Conservation (phyloP, 106 monocot species). For the Amphibolis antarctica region DNA sequence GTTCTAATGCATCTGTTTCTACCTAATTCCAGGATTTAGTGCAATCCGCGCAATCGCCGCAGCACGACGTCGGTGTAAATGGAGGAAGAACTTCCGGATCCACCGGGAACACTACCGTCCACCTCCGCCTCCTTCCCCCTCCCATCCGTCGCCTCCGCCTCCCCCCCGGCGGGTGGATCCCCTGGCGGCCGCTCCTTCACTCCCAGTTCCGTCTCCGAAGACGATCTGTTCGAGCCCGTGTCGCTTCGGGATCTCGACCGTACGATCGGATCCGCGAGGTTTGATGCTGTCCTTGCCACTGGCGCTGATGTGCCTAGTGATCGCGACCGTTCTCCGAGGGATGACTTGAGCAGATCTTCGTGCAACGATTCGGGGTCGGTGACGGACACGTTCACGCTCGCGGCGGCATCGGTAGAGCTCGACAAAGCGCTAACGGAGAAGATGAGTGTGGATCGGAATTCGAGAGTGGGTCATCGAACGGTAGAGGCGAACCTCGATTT, state of each 20-base stretch:
- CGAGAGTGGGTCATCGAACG: not conserved
- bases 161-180: slow-evolving; percentile 2
- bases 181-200: slow-evolving; percentile 1
- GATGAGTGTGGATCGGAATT: slow-evolving; percentile 2
- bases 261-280: slow-evolving; percentile 2
- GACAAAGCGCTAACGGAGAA: slow-evolving; percentile 5
- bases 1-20: too few species aligned
- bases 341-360: slow-evolving; percentile 13
- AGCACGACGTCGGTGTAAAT: not conserved
- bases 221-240: slow-evolving; percentile 71
- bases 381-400: slow-evolving; percentile 1
- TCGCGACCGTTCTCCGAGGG: slow-evolving; percentile 9
- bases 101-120: not conserved
- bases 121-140: not conserved
- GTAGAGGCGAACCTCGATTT: not conserved
- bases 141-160: not conserved
- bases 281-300: not conserved
- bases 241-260: slow-evolving; percentile 44
- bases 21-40: too few species aligned
- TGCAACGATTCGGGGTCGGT: slow-evolving; percentile 14
- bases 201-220: slow-evolving; percentile 32
- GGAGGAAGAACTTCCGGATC: slow-evolving; percentile 14
- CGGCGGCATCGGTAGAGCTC: slow-evolving; percentile 11
- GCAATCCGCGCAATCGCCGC: too few species aligned
- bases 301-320: not conserved